Evolutionary conservation across 495 filamentous ascomycete species (phyloP).

Genomic region (Aspergillus incahuasiensis): DNA sequence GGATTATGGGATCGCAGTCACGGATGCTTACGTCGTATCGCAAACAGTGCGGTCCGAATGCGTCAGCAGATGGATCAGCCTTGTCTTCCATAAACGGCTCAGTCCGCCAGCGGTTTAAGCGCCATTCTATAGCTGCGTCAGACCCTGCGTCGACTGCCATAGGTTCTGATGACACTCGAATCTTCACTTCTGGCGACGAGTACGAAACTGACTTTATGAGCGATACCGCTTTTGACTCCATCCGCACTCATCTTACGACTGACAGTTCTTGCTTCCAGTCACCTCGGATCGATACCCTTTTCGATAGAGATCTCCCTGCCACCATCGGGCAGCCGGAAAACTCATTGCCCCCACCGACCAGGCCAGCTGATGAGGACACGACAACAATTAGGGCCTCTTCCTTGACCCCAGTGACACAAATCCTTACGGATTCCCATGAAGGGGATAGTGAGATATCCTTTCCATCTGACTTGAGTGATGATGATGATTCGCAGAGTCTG

Average conservation of each 20-base stretch:
- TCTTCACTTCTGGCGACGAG: slow-evolving; percentile 72
- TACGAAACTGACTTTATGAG: slow-evolving; percentile 83
- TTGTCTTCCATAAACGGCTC: slow-evolving; percentile 29
- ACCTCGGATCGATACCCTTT: slow-evolving; percentile 76
- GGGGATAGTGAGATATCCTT: slow-evolving; percentile 21
- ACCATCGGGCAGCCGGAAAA: no score
- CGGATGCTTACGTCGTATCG: slow-evolving; percentile 21
- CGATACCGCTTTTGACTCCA: slow-evolving; percentile 88
- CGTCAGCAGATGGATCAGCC: slow-evolving; percentile 29
- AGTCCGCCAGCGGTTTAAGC: slow-evolving; percentile 36
- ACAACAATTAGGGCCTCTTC: neutral
- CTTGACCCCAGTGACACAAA: slow-evolving; percentile 31
- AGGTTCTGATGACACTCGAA: slow-evolving; percentile 79
- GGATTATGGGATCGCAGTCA: slow-evolving; percentile 10
- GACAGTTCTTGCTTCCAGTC: slow-evolving; percentile 47
- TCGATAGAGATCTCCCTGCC: slow-evolving; percentile 79
- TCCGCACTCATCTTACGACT: slow-evolving; percentile 73
- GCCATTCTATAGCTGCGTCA: slow-evolving; percentile 49
- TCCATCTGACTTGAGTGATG: slow-evolving; percentile 24
- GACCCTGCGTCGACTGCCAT: slow-evolving; percentile 78
- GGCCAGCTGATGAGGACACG: slow-evolving; percentile 13
- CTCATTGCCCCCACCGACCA: slow-evolving; percentile 33
- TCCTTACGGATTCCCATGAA: slow-evolving; percentile 4
- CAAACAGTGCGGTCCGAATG: slow-evolving; percentile 23
- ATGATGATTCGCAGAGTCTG: slow-evolving; percentile 30